Percentiles rank a stretch among this genome's conserved stretches.
These are phyloP conservation scores for Neurospora sp. DNA, from an alignment of 495 filamentous ascomycete species.

Conservation along the genomic window DNA sequence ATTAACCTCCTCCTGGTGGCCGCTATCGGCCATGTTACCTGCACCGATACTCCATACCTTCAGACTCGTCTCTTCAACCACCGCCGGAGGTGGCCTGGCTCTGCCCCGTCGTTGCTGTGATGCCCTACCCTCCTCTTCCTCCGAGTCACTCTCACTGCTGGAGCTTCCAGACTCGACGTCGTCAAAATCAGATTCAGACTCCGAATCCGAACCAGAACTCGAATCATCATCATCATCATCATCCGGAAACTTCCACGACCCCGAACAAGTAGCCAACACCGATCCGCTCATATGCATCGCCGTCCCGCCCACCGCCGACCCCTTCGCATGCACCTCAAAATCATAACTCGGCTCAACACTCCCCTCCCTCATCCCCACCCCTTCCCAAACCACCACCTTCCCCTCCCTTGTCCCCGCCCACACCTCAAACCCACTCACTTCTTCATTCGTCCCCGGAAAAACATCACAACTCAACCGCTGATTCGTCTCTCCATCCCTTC, in stretches of 20 bases:
- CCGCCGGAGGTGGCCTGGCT: neutral
- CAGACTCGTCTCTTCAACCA: conserved; percentile 49
- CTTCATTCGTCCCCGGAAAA: conserved; percentile 30
- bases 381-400: conserved; percentile 62
- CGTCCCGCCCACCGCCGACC: conserved; percentile 46
- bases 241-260: conserved; percentile 35
- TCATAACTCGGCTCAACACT: conserved; percentile 44
- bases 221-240: conserved; percentile 8
- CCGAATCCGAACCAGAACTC: neutral
- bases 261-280: conserved; percentile 68
- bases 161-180: conserved; percentile 1
- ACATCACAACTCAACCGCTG: conserved; percentile 74
- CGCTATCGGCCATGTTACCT: neutral
- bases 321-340: conserved; percentile 44
- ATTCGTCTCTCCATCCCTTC: conserved; percentile 60
- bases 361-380: conserved; percentile 46
- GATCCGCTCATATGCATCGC: conserved; percentile 57
- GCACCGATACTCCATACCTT: conserved; percentile 50
- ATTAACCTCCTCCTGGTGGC: neutral
- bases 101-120: conserved; percentile 3
- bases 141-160: conserved; percentile 4
- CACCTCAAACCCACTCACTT: conserved; percentile 53
- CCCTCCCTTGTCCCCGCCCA: conserved; percentile 85
- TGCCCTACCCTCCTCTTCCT: neutral
- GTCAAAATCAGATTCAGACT: conserved; percentile 4